A percentile compares a stretch with the other conserved stretches of the same genome.
Evolutionary conservation across 148 eudicot species (phyloP).

Genomic region (Fallopia convolvulus): DNA sequence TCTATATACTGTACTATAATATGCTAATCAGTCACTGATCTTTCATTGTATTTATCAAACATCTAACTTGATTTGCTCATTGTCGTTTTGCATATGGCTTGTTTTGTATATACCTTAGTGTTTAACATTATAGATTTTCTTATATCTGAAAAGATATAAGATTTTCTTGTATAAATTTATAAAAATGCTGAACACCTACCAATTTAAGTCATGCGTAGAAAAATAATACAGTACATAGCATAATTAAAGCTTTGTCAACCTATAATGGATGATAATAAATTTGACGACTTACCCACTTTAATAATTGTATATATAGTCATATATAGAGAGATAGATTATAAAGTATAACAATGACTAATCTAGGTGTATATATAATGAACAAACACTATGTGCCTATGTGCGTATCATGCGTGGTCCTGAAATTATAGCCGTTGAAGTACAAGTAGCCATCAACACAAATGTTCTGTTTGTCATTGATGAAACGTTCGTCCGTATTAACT

Average conservation of each 20-base stretch:
- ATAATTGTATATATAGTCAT: background rate
- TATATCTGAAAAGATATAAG: background rate
- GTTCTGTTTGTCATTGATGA: background rate
- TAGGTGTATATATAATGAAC: background rate
- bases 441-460: background rate
- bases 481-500: too few relatives aligned
- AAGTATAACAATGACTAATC: background rate
- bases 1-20: too few relatives aligned
- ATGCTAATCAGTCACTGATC: background rate
- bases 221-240: background rate
- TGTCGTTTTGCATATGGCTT: conserved; percentile 6
- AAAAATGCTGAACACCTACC: background rate
- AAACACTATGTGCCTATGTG: background rate
- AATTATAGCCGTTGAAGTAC: conserved; percentile 10
- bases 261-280: background rate
- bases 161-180: background rate
- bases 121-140: background rate
- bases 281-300: background rate
- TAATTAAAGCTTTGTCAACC: background rate
- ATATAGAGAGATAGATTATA: background rate
- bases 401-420: conserved; percentile 4
- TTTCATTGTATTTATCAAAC: background rate
- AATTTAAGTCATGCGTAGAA: background rate
- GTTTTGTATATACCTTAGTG: background rate
- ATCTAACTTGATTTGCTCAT: background rate